Percentiles rank a stretch among this genome's conserved stretches.
Evolutionary conservation across 768 basidiomycete species (phyloP).

Genomic region (Thelephora ganbajun): DNA sequence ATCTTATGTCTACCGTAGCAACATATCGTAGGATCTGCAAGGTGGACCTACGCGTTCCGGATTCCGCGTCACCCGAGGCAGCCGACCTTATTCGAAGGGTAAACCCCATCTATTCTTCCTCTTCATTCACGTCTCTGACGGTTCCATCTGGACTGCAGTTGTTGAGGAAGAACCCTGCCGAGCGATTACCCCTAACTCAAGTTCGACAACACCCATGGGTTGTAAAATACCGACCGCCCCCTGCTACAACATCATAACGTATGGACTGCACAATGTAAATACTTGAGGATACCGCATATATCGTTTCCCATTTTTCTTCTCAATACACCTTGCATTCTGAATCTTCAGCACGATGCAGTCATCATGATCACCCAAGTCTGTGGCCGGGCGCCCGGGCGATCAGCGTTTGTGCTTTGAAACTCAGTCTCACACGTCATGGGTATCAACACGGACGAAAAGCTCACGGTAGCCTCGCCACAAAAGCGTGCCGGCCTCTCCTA

Average conservation of each 20-base stretch:
- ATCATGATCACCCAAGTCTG: no score
- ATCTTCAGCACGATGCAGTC: no score
- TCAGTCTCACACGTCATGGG: no score
- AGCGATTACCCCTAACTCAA: constrained; percentile 59
- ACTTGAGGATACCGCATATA: no score
- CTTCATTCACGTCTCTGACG: constrained; percentile 5
- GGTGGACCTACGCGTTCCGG: constrained; percentile 54
- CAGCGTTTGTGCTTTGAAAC: no score
- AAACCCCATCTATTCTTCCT: background rate
- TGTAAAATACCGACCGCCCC: constrained; percentile 38
- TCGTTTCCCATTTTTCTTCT: no score
- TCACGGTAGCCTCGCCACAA: no score
- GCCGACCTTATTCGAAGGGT: constrained; percentile 33
- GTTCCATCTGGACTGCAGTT: constrained; percentile 35
- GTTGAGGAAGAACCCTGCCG: constrained; percentile 66
- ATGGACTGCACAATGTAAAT: no score
- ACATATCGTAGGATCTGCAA: constrained; percentile 83
- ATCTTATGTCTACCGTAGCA: constrained; percentile 27
- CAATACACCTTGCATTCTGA: no score
- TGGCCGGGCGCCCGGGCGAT: no score
- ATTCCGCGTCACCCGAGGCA: constrained; percentile 28
- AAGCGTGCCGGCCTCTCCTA: no score
- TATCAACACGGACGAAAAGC: no score
- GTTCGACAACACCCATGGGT: constrained; percentile 86
- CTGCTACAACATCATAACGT: background rate